Percentiles rank a stretch among this genome's conserved stretches.
phyloP scores from a whole-genome alignment of 768 basidiomycete species.

The Rhizopogon roseolus region DNA sequence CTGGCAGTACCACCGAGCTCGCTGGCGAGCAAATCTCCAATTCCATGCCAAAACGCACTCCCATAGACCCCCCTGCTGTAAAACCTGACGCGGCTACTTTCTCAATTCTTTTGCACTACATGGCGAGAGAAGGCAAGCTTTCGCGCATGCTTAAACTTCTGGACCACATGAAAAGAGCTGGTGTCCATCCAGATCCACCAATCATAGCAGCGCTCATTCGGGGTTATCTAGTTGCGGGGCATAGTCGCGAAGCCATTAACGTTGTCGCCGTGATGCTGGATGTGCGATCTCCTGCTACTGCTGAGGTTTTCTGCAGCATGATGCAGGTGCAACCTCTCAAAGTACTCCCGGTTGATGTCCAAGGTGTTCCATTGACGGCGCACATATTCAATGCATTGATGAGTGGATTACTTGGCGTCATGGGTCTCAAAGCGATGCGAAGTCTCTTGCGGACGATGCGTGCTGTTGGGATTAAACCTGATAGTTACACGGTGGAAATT shows the following conservation, averaged over 20 bases:
- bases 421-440: slow-evolving; percentile 45
- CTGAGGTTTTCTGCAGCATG: neutral
- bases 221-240: slow-evolving; percentile 45
- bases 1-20: slow-evolving; percentile 21
- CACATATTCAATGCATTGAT: slow-evolving; percentile 62
- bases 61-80: slow-evolving; percentile 11
- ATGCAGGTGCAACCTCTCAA: slow-evolving; percentile 14
- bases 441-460: slow-evolving; percentile 54
- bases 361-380: slow-evolving; percentile 29
- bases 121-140: slow-evolving; percentile 40
- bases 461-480: slow-evolving; percentile 41
- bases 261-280: slow-evolving; percentile 47
- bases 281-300: slow-evolving; percentile 14
- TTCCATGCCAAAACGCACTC: neutral
- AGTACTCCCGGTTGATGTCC: slow-evolving; percentile 22
- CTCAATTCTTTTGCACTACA: slow-evolving; percentile 55
- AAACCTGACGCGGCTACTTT: slow-evolving; percentile 57
- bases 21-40: slow-evolving; percentile 21
- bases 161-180: slow-evolving; percentile 38
- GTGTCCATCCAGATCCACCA: slow-evolving; percentile 40
- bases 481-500: slow-evolving; percentile 50
- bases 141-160: slow-evolving; percentile 42
- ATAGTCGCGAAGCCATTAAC: slow-evolving; percentile 45
- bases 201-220: slow-evolving; percentile 52
- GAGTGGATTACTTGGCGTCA: slow-evolving; percentile 39